Conservation (phyloP, 371 early-diverging fungal genomes). For the Mortierella sp. region DNA sequence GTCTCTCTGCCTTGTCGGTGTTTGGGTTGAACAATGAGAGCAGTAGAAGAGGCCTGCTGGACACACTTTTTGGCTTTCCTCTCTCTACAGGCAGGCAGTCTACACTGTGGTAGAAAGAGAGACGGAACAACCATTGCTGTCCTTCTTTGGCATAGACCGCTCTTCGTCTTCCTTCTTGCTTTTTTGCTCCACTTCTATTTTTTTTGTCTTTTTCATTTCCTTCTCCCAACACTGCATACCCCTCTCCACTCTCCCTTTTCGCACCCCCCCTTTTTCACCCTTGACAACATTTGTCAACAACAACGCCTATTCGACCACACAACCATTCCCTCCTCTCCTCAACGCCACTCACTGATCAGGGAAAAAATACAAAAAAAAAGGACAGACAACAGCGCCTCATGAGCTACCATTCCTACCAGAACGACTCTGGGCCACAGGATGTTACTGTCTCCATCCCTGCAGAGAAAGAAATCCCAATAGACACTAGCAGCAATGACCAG, state of each 20-base stretch:
- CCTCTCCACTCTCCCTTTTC: neutral
- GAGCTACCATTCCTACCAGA: constrained; percentile 15
- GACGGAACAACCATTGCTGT: neutral
- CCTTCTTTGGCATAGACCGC: neutral
- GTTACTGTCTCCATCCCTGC: neutral
- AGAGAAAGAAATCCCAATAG: neutral
- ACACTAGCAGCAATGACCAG: neutral
- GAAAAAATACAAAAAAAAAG: neutral
- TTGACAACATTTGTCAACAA: neutral
- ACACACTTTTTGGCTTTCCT: neutral
- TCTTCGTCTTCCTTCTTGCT: neutral
- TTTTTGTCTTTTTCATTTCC: neutral
- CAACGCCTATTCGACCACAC: neutral
- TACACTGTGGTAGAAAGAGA: no score
- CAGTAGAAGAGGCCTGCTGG: neutral
- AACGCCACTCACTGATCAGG: neutral
- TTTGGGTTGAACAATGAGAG: neutral
- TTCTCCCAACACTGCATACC: neutral
- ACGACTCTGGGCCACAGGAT: constrained; percentile 4
- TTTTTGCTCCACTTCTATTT: neutral
- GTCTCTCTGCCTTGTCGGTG: neutral
- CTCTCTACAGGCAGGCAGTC: neutral
- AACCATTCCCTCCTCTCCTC: neutral
- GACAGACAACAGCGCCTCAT: constrained; percentile 3
- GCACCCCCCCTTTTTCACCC: neutral